Evolutionary conservation across 257 asterid genomes (phyloP), one percentile per base, ranked within the genome.

Genomic region (Nicotiana noctiflora): DNA sequence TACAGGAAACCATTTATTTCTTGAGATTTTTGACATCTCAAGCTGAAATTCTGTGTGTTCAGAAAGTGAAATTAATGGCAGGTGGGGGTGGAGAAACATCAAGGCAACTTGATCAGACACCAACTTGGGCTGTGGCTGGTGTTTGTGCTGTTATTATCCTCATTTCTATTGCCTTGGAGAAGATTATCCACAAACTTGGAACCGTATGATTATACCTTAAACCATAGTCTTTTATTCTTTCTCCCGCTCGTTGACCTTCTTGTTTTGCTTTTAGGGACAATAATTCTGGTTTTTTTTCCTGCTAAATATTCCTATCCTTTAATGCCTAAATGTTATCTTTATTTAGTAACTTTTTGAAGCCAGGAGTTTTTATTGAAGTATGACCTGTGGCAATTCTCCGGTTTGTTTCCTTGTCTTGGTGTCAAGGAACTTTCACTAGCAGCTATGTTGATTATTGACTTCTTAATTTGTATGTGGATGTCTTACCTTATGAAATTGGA

Each of bases 61-160:
- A 15, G 57, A 40, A n/a, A 66, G 75, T 40, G 56, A 19, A 19
- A 70, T 56, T 61, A 4, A 93, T 93, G 98, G 96, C 97, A 15
- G 96, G 84, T 29, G 86, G 70, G 32, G 75, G 37, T 23, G 86
- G 37, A 25, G 79, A 4, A 0, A 40, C 46, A 29, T 75, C 91
- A 32, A 89, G 96, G 78, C 61, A 81, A 81, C 93, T 93, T 79
- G 93, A 88, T 51, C 92, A 93, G 80, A 94, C 98, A 23, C 88
- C 98, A 21, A 94, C 98, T 79, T 94, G 98, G 98, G 98, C 97
- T 9, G 97, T 92, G 80, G 94, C 98, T 70, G 91, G 95, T 72
- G 97, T 94, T 15, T 94, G 97, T 82, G 88, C 92, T 0, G 87
- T 90, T 37, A 94, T 94, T 70, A 94, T 94, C 66, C 27, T 94